Conservation (phyloP, 202 grass and related monocot genomes). For the Panicum hallii region DNA sequence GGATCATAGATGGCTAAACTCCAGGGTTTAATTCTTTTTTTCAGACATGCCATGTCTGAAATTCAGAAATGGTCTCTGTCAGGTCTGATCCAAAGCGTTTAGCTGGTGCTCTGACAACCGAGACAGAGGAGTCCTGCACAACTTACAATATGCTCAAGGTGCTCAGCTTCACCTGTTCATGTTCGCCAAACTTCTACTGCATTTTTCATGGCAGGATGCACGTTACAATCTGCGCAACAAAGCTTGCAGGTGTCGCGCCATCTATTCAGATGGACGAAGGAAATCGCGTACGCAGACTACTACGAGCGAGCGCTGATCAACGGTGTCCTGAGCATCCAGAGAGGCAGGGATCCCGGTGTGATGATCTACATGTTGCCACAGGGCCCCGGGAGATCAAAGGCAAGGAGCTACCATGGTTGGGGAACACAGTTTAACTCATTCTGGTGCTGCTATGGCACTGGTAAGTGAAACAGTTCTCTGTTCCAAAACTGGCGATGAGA, state of each 20-base stretch:
- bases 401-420: slow-evolving; percentile 82
- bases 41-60: background rate
- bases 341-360: slow-evolving; percentile 80
- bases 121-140: slow-evolving; percentile 92
- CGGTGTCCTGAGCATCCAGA: slow-evolving; percentile 91
- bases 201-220: background rate
- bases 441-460: slow-evolving; percentile 99
- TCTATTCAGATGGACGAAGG: slow-evolving; percentile 97
- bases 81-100: slow-evolving; percentile 87
- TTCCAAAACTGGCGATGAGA: background rate
- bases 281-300: slow-evolving; percentile 75
- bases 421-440: slow-evolving; percentile 73
- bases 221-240: background rate
- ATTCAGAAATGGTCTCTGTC: slow-evolving; percentile 31
- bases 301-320: slow-evolving; percentile 91
- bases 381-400: slow-evolving; percentile 81
- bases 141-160: slow-evolving; percentile 99
- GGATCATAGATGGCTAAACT: background rate
- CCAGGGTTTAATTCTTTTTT: background rate
- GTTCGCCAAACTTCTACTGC: background rate
- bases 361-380: slow-evolving; percentile 99
- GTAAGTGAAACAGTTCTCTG: slow-evolving; percentile 37
- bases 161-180: slow-evolving; percentile 9
- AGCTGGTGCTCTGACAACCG: slow-evolving; percentile 65
- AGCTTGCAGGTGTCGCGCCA: slow-evolving; percentile 74